Evolutionary conservation across 768 basidiomycete genomes (phyloP).

Genomic region (Mycena polygramma): DNA sequence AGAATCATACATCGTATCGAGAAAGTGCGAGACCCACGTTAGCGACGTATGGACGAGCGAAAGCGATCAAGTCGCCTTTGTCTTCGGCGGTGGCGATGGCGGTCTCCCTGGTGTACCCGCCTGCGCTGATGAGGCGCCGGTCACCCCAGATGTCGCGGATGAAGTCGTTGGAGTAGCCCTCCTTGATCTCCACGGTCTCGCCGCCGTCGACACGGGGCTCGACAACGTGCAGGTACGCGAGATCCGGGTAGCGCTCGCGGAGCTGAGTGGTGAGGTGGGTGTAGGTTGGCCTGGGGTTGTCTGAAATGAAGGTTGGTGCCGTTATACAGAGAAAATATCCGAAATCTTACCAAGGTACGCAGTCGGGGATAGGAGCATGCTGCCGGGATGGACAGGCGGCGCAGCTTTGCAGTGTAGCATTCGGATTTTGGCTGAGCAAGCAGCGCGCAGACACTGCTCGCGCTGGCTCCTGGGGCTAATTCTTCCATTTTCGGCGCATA

Average conservation of each 20-base stretch:
- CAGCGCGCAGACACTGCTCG: neutral
- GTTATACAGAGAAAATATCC: constrained; percentile 21
- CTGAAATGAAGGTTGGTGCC: constrained; percentile 36
- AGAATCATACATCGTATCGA: neutral
- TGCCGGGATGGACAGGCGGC: neutral
- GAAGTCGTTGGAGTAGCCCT: constrained; percentile 49
- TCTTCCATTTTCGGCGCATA: neutral
- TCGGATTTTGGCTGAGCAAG: neutral
- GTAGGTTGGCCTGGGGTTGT: constrained; percentile 59
- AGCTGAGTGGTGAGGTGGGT: constrained; percentile 55
- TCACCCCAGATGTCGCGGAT: constrained; percentile 54
- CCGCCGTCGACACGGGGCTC: constrained; percentile 49
- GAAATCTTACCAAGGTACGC: constrained; percentile 42
- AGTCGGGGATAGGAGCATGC: neutral
- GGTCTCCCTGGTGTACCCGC: constrained; percentile 49
- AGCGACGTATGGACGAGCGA: constrained; percentile 53
- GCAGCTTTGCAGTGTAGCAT: neutral
- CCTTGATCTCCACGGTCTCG: constrained; percentile 12
- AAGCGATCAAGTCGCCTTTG: constrained; percentile 49
- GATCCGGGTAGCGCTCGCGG: constrained; percentile 47
- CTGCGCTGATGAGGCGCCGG: constrained; percentile 50
- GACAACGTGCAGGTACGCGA: constrained; percentile 62
- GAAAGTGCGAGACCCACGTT: constrained; percentile 47
- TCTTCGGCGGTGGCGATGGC: constrained; percentile 48
- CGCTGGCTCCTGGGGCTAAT: neutral